phyloP scores from a whole-genome alignment of 2,329 filamentous ascomycete species.

The Plenodomus lindquistii region DNA sequence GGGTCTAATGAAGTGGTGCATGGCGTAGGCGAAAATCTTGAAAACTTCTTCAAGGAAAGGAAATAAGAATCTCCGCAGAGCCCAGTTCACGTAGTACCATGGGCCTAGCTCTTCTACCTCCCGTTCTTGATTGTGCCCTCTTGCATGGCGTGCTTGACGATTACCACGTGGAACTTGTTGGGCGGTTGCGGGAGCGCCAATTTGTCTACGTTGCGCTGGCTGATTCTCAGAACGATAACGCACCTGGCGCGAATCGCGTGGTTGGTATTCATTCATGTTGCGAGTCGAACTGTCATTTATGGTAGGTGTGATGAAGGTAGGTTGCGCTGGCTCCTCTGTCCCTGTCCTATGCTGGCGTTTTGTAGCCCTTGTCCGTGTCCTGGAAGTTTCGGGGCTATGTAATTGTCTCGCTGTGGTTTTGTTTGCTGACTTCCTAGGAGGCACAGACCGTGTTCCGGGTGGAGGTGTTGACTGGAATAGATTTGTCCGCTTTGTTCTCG shows the following conservation, averaged over 20 bases:
- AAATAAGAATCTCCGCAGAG: constrained; percentile 38
- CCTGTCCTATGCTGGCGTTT: constrained; percentile 17
- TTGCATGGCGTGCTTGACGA: neutral
- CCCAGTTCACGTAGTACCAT: constrained; percentile 27
- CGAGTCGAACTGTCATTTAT: constrained; percentile 20
- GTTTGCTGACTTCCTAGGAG: constrained; percentile 16
- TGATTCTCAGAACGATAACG: constrained; percentile 17
- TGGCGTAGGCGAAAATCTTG: constrained; percentile 61
- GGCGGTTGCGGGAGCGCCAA: neutral
- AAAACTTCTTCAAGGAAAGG: constrained; percentile 54
- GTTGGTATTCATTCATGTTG: constrained; percentile 6
- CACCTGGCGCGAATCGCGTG: constrained; percentile 26
- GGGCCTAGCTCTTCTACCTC: constrained; percentile 20
- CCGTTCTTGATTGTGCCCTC: constrained; percentile 2
- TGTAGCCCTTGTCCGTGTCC: constrained; percentile 8
- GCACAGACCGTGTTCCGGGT: constrained; percentile 8
- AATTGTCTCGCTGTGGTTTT: constrained; percentile 12
- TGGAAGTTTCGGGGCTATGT: constrained; percentile 9
- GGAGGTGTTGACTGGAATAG: constrained; percentile 14
- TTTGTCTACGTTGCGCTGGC: neutral
- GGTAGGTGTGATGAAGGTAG: constrained; percentile 51
- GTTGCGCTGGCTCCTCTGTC: constrained; percentile 32
- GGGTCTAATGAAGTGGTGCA: constrained; percentile 64
- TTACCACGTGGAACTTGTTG: neutral
- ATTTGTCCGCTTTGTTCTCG: constrained; percentile 16